phyloP scores from a whole-genome alignment of 495 filamentous ascomycete genomes.

The Penicillium longicatenatum region DNA sequence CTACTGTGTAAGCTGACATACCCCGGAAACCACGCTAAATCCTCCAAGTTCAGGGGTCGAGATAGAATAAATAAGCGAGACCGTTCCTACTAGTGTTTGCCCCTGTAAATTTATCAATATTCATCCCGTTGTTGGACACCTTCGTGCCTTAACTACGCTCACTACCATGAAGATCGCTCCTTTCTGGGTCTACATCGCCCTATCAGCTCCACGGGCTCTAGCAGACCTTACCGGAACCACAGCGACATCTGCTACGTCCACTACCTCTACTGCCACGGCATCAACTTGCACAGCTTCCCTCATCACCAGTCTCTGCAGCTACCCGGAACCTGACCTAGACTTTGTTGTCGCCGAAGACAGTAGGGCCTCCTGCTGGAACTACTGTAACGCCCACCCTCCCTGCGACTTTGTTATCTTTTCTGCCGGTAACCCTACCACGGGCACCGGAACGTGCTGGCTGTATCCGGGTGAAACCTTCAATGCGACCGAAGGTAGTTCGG shows the following conservation, averaged over 20 bases:
- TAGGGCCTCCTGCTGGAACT: conserved; percentile 28
- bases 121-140: too few relatives aligned
- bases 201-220: conserved; percentile 24
- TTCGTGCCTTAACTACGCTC: conserved; percentile 25
- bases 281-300: conserved; percentile 30
- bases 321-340: conserved; percentile 19
- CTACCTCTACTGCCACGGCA: conserved; percentile 25
- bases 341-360: conserved; percentile 26
- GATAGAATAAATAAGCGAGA: too few relatives aligned
- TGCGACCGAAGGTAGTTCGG: conserved; percentile 21
- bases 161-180: conserved; percentile 28
- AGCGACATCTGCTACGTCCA: conserved; percentile 20
- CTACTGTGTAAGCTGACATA: too few relatives aligned
- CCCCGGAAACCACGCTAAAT: too few relatives aligned
- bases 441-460: conserved; percentile 30
- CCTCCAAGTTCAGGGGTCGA: too few relatives aligned
- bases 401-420: conserved; percentile 30
- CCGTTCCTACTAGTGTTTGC: too few relatives aligned
- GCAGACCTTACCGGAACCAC: conserved; percentile 14
- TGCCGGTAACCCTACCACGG: conserved; percentile 24
- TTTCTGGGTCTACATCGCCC: conserved; percentile 27
- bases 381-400: conserved; percentile 31
- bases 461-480: conserved; percentile 30
- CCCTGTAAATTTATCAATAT: too few relatives aligned
- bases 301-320: conserved; percentile 25